Conservation (phyloP, 768 basidiomycete species). For the Boletus barrowsii region DNA sequence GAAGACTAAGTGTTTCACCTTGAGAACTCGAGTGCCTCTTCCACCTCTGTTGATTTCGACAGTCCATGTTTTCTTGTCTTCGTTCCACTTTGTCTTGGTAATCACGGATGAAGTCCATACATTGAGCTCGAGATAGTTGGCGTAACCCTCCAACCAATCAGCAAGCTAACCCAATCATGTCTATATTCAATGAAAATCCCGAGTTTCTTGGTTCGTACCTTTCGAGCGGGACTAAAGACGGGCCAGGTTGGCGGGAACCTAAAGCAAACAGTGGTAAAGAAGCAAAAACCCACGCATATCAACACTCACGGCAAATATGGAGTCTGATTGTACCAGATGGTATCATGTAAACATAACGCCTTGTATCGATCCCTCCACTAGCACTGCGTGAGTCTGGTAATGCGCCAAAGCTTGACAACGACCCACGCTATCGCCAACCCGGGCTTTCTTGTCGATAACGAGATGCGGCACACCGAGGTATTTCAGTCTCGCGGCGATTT, state of each 20-base stretch:
- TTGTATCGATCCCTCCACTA: constrained; percentile 60
- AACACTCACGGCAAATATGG: constrained; percentile 46
- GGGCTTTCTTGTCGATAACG: constrained; percentile 52
- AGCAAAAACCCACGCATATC: not conserved
- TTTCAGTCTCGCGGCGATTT: constrained; percentile 61
- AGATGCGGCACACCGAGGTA: constrained; percentile 52
- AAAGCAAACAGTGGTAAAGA: not conserved
- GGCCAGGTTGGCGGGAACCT: constrained; percentile 61
- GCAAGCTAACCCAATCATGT: constrained; percentile 41
- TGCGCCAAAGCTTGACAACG: not conserved
- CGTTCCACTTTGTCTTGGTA: constrained; percentile 36
- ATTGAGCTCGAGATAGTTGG: constrained; percentile 55
- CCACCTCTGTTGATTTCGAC: constrained; percentile 38
- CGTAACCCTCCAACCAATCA: constrained; percentile 65
- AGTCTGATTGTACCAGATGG: constrained; percentile 54
- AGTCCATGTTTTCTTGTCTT: constrained; percentile 42
- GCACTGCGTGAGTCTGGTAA: not conserved
- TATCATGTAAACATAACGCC: constrained; percentile 52
- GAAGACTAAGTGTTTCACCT: constrained; percentile 52
- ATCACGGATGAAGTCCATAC: constrained; percentile 57
- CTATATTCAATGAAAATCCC: no score
- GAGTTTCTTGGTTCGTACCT: constrained; percentile 29
- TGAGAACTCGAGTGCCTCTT: constrained; percentile 34
- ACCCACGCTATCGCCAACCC: constrained; percentile 47
- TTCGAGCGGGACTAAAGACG: constrained; percentile 47